Conservation (phyloP, 192 early-diverging fungal species). For the Linnemannia exigua region DNA sequence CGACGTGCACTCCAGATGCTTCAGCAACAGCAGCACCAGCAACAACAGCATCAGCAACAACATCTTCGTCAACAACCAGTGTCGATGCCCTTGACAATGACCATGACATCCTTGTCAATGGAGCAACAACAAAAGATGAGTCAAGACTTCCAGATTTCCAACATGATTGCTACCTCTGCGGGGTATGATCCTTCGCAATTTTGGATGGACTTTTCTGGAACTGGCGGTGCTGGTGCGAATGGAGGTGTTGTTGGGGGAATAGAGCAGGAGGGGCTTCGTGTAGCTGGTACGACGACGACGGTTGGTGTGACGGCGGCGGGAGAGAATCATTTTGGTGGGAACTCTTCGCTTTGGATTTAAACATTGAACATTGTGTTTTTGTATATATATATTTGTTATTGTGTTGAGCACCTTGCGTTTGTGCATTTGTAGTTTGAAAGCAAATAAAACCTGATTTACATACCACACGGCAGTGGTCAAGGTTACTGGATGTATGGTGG, state of each 20-base stretch:
- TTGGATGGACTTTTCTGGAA: conserved; percentile 46
- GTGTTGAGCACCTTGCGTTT: no score
- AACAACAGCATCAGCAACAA: conserved; percentile 13
- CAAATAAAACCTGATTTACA: no score
- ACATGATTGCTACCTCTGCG: not conserved
- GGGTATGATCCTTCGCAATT: conserved; percentile 44
- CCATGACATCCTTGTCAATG: conserved; percentile 40
- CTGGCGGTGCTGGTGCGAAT: not conserved
- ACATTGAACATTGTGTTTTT: not conserved
- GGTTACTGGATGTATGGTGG: no score
- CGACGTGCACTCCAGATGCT: conserved; percentile 49
- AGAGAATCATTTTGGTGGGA: conserved; percentile 25
- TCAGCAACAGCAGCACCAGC: conserved; percentile 32
- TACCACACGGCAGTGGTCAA: no score
- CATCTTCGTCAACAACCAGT: not conserved
- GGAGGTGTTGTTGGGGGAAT: conserved; percentile 2
- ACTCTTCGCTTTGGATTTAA: conserved; percentile 19
- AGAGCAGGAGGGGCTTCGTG: conserved; percentile 25
- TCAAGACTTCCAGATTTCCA: conserved; percentile 33
- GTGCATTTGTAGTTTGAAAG: not conserved
- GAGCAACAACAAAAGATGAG: conserved; percentile 40
- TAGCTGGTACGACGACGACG: not conserved
- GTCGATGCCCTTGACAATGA: conserved; percentile 34
- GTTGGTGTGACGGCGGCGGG: not conserved
- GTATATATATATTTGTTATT: conserved; percentile 13